Base-by-base conservation (phyloP, 441 rosid genomes). In the Syzygium malaccense region DNA sequence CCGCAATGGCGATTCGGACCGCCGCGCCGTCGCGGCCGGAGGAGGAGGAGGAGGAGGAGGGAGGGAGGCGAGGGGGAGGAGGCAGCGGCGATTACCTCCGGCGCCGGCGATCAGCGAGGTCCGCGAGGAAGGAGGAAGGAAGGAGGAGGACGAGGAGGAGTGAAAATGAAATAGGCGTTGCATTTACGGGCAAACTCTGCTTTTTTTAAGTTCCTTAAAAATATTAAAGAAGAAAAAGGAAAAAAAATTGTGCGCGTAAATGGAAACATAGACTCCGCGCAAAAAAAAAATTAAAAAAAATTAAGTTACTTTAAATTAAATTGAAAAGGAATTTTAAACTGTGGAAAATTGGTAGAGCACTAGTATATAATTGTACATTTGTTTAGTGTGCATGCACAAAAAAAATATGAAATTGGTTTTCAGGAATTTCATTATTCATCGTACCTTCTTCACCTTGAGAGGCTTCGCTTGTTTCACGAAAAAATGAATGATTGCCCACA, bases 111-210 rank as follows among this genome's bases (percentile, higher is more conserved):
- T 75, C 83, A 41, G 26, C 51, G n/a, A 75, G 51, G 51, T 41
- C 48, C 83, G 83, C n/a, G 26, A 75, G n/a, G n/a, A 7, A 3
- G 83, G 15, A 3, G 12, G 83, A 28, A 71, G 28, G 14, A 32
- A 3, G 37, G 30, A 26, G 28, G 48, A 33, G 48, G 79, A 41
- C 45, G 45, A 37, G 51, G 53, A 75, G 83, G 83, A 75, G 83
- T 75, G 83, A 75, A 75, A 41, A 75, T 41, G 83, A 75, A 75
- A 75, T 75, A 75, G 83, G 83, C 83, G 83, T 75, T 41, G 83
- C 83, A 25, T 75, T 41, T 41, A 75, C 83, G 83, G 51, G 12
- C 51, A 41, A 75, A 6, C 6, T 64, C 33, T 30, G 30, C 30
- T 60, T n/a, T 37, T 75, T 75, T 23, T 37, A 41, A 45, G 41